Percentiles rank a stretch among this genome's conserved stretches.
Conservation (phyloP, 1,284 basidiomycete genomes). For the Tranzscheliella williamsii region DNA sequence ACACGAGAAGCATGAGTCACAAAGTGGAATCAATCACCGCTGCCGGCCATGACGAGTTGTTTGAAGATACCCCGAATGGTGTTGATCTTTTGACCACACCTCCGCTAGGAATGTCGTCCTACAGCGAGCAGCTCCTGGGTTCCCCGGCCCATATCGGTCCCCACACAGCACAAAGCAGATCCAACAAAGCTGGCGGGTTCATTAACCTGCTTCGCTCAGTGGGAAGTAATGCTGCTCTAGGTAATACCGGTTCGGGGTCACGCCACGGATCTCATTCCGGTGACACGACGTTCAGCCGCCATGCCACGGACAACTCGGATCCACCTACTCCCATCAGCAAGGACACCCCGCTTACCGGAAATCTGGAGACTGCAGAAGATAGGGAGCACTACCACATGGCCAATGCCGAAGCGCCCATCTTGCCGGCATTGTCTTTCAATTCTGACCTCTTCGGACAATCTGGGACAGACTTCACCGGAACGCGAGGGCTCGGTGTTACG, state of each 20-base stretch:
- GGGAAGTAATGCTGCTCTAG: slow-evolving; percentile 14
- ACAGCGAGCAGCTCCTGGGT: slow-evolving; percentile 13
- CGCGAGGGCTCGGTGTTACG: neutral
- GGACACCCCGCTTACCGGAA: slow-evolving; percentile 16
- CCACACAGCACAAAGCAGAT: neutral
- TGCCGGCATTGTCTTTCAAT: slow-evolving; percentile 39
- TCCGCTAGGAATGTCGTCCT: slow-evolving; percentile 20
- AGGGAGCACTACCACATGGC: neutral
- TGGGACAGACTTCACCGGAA: slow-evolving; percentile 3
- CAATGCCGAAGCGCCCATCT: slow-evolving; percentile 5
- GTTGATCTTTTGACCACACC: slow-evolving; percentile 20
- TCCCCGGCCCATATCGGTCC: slow-evolving; percentile 27
- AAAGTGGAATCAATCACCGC: slow-evolving; percentile 25
- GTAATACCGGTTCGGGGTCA: neutral
- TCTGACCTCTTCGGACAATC: slow-evolving; percentile 35
- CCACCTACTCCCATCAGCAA: slow-evolving; percentile 42
- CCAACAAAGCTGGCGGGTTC: slow-evolving; percentile 11
- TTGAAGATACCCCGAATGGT: too few relatives aligned
- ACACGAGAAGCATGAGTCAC: slow-evolving; percentile 13
- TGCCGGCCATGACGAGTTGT: slow-evolving; percentile 17
- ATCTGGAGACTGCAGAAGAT: neutral
- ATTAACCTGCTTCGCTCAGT: slow-evolving; percentile 30
- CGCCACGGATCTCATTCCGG: slow-evolving; percentile 20
- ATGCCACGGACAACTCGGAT: slow-evolving; percentile 4
- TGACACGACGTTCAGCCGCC: slow-evolving; percentile 20